Conservation (phyloP, 495 filamentous ascomycete species). For the Rusavskia elegans region DNA sequence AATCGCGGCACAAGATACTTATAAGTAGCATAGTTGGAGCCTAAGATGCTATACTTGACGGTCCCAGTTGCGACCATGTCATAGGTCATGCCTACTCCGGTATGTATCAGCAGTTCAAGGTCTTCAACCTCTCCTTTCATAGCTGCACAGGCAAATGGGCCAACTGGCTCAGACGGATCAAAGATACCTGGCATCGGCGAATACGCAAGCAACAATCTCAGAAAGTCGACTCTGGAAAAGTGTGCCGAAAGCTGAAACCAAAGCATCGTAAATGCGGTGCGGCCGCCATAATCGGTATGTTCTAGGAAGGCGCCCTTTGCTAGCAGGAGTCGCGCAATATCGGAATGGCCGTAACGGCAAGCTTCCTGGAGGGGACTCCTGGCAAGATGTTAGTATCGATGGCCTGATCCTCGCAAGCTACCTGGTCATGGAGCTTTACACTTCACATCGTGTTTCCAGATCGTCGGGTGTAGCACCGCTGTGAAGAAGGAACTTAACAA, state of each 20-base stretch:
- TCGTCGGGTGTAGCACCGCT: background rate
- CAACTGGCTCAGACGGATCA: background rate
- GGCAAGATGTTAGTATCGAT: background rate
- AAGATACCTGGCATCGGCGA: background rate
- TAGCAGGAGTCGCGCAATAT: background rate
- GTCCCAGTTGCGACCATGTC: background rate
- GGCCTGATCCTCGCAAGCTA: background rate
- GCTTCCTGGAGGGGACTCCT: background rate
- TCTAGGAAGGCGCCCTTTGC: constrained; percentile 1
- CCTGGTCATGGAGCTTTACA: background rate
- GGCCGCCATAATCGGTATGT: background rate
- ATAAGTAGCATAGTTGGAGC: background rate
- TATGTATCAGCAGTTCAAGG: background rate
- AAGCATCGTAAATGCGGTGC: background rate
- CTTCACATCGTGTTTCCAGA: background rate
- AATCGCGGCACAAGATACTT: background rate
- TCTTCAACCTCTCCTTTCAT: background rate
- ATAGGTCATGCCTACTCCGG: background rate
- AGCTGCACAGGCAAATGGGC: background rate
- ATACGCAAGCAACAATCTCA: background rate
- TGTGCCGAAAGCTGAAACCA: background rate
- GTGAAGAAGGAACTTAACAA: constrained; percentile 14
- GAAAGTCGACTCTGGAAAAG: background rate
- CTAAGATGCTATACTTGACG: background rate
- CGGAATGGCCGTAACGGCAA: background rate